These are phyloP conservation scores for Pistacia integerrima DNA, from an alignment of 345 rosid species.

Conservation along the genomic window DNA sequence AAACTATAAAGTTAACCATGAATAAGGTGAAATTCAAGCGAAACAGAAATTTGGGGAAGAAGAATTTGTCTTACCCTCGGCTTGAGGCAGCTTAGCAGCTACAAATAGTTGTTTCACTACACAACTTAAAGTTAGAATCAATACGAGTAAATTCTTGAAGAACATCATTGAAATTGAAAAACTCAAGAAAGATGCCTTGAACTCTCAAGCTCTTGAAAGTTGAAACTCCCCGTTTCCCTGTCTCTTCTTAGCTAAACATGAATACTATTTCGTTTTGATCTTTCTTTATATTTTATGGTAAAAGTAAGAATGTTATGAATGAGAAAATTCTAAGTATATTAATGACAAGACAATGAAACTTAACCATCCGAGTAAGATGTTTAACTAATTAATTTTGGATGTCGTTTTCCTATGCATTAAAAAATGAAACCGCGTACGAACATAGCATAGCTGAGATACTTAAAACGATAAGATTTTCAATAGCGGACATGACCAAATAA, in stretches of 20 bases:
- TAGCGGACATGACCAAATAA: no score
- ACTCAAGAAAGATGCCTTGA: background rate
- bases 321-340: background rate
- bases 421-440: no score
- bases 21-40: background rate
- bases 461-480: no score
- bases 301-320: background rate
- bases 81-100: constrained; percentile 34
- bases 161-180: constrained; percentile 1
- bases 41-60: no score
- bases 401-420: no score
- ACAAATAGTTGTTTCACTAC: constrained; percentile 13
- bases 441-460: no score
- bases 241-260: no score
- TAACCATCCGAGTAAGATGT: background rate
- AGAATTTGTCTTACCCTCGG: constrained; percentile 31
- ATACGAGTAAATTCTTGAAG: background rate
- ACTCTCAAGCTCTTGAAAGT: background rate
- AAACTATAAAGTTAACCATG: no score
- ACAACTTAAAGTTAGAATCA: constrained; percentile 23
- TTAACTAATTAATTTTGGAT: no score
- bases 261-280: no score
- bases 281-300: no score
- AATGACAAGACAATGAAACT: background rate
- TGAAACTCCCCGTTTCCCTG: no score